Conservation (phyloP, 257 asterid species). For the Lithospermum erythrorhizon region DNA sequence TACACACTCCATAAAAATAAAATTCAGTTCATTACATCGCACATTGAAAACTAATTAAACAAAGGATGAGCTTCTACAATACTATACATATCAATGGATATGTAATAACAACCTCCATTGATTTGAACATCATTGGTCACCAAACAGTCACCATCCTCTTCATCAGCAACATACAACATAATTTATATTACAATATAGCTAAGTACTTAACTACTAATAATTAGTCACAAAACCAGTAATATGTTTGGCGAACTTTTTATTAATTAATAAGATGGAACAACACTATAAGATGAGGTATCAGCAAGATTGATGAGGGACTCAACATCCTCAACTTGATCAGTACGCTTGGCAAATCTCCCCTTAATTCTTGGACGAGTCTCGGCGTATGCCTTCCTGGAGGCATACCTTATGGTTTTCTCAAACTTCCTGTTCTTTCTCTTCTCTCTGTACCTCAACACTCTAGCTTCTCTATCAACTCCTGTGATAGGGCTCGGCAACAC, state of each 20-base stretch:
- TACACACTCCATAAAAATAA: not conserved
- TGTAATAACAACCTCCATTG: too few species aligned
- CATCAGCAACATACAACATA: too few species aligned
- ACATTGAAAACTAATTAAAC: not conserved
- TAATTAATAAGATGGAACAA: constrained; percentile 33
- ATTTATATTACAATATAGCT: not conserved
- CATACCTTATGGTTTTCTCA: constrained; percentile 69
- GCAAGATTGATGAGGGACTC: constrained; percentile 27
- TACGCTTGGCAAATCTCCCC: constrained; percentile 67
- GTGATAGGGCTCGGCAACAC: constrained; percentile 30
- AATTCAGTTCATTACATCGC: not conserved
- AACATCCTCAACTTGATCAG: constrained; percentile 32
- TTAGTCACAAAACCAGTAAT: not conserved
- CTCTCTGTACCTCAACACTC: constrained; percentile 71
- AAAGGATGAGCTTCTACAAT: not conserved
- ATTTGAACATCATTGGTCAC: not conserved
- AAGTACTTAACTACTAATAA: not conserved
- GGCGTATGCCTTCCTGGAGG: constrained; percentile 81
- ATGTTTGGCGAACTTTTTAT: not conserved
- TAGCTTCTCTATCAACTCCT: constrained; percentile 56
- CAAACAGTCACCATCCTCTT: not conserved
- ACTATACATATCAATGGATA: too few species aligned
- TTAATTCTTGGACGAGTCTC: constrained; percentile 75
- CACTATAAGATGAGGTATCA: constrained; percentile 32
- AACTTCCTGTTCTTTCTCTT: constrained; percentile 62